These are phyloP conservation scores for Cicer bijugum DNA, from an alignment of 306 rosid genomes.

Conservation along the genomic window DNA sequence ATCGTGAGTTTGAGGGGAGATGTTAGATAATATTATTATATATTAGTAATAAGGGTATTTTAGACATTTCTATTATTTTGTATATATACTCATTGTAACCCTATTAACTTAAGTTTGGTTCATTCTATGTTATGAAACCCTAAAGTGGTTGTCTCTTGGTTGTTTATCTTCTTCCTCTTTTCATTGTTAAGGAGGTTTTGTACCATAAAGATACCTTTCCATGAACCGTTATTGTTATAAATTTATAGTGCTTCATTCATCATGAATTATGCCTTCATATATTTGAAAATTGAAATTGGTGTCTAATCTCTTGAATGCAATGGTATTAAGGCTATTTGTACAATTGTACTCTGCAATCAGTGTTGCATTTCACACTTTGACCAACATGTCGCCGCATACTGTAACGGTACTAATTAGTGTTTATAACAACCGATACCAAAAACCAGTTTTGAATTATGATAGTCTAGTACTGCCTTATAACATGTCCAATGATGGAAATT, in stretches of 20 bases:
- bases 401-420: neutral
- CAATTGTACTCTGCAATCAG: neutral
- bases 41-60: no score
- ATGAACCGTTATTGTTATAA: neutral
- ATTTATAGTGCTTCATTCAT: conserved; percentile 8
- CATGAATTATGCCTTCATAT: neutral
- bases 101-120: no score
- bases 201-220: conserved; percentile 24
- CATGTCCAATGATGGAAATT: no score
- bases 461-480: no score
- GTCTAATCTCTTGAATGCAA: conserved; percentile 9
- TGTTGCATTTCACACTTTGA: neutral
- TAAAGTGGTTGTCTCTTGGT: no score
- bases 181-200: conserved; percentile 10
- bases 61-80: no score
- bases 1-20: no score
- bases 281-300: conserved; percentile 17
- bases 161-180: no score
- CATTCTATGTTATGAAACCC: no score
- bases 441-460: neutral
- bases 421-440: neutral
- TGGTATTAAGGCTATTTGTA: conserved; percentile 23
- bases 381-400: neutral
- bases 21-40: no score
- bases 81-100: no score